Evolutionary conservation across 1,139 yeast species (phyloP).

Genomic region (Oligophagozyma castellii): DNA sequence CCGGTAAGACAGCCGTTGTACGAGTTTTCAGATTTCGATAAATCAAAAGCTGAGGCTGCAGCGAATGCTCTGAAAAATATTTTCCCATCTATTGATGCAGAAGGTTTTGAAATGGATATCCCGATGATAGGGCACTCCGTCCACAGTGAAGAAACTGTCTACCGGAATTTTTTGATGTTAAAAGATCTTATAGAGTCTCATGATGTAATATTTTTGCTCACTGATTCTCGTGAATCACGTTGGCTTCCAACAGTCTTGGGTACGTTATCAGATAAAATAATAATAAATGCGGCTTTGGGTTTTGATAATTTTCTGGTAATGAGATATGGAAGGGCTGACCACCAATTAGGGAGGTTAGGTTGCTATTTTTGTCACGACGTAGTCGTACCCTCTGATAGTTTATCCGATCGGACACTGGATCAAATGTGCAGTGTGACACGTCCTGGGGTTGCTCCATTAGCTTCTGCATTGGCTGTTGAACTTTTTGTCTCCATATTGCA

Average conservation of each 20-base stretch:
- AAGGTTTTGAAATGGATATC: constrained; percentile 54
- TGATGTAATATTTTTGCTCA: constrained; percentile 65
- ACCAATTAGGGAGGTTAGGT: constrained; percentile 41
- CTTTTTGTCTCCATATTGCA: constrained; percentile 64
- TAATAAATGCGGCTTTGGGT: constrained; percentile 87
- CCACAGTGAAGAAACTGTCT: constrained; percentile 37
- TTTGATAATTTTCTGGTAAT: constrained; percentile 86
- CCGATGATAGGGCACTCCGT: constrained; percentile 96
- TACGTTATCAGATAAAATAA: constrained; percentile 49
- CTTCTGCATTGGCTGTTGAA: constrained; percentile 81
- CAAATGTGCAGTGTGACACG: constrained; percentile 98
- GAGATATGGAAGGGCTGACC: constrained; percentile 62
- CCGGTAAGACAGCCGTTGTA: constrained; percentile 92
- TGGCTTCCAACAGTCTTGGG: constrained; percentile 91
- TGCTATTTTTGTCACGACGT: constrained; percentile 95
- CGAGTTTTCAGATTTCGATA: constrained; percentile 62
- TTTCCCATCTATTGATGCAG: constrained; percentile 60
- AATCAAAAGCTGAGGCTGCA: constrained; percentile 61
- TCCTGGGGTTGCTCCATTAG: constrained; percentile 87
- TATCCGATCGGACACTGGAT: constrained; percentile 75
- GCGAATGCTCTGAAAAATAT: constrained; percentile 57
- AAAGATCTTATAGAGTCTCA: constrained; percentile 44
- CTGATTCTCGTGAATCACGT: constrained; percentile 91
- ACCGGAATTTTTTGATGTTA: constrained; percentile 38
- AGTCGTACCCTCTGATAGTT: constrained; percentile 81